Percentiles rank a stretch among this genome's conserved stretches.
Conservation (phyloP, 495 filamentous ascomycete genomes). For the Hypoxylon rickii region DNA sequence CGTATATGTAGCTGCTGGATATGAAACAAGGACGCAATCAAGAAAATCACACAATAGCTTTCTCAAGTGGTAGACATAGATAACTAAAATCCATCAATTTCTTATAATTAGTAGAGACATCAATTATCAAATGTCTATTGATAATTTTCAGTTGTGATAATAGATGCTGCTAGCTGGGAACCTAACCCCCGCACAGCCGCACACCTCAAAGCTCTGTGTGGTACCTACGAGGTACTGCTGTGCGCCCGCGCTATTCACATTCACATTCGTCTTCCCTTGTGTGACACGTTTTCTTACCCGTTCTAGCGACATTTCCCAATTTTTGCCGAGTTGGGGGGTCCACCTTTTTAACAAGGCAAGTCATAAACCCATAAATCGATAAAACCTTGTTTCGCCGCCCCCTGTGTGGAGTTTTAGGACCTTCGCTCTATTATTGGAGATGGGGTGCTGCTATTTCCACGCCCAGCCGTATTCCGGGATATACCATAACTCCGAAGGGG, state of each 20-base stretch:
- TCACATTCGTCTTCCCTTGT: slow-evolving; percentile 1
- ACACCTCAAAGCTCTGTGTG: background rate
- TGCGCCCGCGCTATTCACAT: background rate
- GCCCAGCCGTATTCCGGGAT: slow-evolving; percentile 17
- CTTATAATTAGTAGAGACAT: no score
- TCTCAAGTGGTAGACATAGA: no score
- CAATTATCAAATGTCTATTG: no score
- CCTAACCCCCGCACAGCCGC: background rate
- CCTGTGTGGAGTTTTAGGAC: slow-evolving; percentile 19
- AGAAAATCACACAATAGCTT: no score
- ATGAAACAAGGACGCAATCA: no score
- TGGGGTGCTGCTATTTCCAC: slow-evolving; percentile 10
- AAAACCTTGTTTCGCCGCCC: slow-evolving; percentile 22
- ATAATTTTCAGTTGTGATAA: no score
- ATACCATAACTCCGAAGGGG: slow-evolving; percentile 12
- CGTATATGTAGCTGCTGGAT: no score
- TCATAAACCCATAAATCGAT: slow-evolving; percentile 18
- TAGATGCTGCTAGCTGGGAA: no score
- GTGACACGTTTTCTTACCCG: slow-evolving; percentile 8
- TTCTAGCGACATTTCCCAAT: slow-evolving; percentile 10
- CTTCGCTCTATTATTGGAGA: slow-evolving; percentile 22
- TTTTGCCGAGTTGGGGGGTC: slow-evolving; percentile 17
- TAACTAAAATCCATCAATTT: no score
- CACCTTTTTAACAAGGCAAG: slow-evolving; percentile 19
- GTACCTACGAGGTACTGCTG: background rate